Base-by-base conservation (phyloP, 352 stramenopile genomes). In the Phytopythium mirpurense region DNA sequence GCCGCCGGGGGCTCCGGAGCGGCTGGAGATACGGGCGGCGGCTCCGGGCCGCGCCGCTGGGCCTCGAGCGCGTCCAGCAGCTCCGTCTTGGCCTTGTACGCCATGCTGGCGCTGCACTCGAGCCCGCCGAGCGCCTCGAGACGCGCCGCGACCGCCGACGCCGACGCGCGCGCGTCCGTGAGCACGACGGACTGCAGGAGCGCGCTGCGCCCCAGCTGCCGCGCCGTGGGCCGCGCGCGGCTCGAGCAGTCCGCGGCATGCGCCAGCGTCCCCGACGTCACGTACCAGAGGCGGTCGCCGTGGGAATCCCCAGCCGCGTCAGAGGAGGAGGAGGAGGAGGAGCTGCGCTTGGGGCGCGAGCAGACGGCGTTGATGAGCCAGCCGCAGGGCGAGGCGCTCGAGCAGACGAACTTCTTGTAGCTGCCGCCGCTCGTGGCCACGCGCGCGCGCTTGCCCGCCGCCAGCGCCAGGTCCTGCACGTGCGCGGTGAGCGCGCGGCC, bases 321-420 rank as follows among this genome's bases (percentile, higher is more conserved):
- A n/a, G n/a, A n/a, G n/a, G n/a, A n/a, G n/a, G n/a, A n/a, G n/a
- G n/a, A n/a, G n/a, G n/a, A n/a, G n/a, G n/a, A n/a, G n/a, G n/a
- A n/a, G n/a, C n/a, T n/a, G n/a, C 36, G 65, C 27, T 61, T 61
- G 7, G 67, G 64, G 1, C 68, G 70, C 19, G 72, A 74, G 23
- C 56, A 68, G 27, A 85, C 72, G 43, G 72, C 72, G 38, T 82
- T 74, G 31, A 82, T 42, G 34, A 82, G 62, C 72, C 72, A 85
- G 21, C 57, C 21, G 41, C 74, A 85, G 32, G 56, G 49, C 40
- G 54, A 32, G 11, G 60, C 48, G 42, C 71, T 80, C 35, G 70
- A 68, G 47, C 74, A 82, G 11, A 76, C 59, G 41, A 82, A 78
- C 44, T 75, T 74, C 60, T 82, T 85, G 67, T 78, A 79, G 48